phyloP scores from a whole-genome alignment of 331 rosid genomes.

The Pyracantha coccinea region DNA sequence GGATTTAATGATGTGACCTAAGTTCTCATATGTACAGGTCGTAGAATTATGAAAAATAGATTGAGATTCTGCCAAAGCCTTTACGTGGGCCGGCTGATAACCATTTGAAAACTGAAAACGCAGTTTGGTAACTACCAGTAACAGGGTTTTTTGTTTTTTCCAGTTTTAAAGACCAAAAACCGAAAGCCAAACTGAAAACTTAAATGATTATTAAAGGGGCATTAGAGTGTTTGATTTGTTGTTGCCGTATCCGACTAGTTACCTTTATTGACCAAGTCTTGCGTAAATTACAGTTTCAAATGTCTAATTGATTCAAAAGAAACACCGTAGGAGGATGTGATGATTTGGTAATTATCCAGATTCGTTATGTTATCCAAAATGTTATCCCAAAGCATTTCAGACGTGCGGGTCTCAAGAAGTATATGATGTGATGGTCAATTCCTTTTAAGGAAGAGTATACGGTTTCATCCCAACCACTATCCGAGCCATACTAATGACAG shows the following conservation, averaged over 20 bases:
- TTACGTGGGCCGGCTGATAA: too few species aligned
- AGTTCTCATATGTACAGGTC: neutral
- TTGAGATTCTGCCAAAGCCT: neutral
- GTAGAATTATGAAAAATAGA: neutral
- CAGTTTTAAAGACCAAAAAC: too few species aligned
- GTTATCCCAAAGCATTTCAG: neutral
- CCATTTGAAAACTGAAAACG: too few species aligned
- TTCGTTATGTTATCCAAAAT: neutral
- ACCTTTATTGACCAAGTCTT: neutral
- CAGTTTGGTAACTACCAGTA: too few species aligned
- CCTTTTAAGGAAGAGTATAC: neutral
- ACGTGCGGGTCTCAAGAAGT: neutral
- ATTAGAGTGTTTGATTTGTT: neutral
- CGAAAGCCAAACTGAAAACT: too few species aligned
- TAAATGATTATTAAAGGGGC: too few species aligned
- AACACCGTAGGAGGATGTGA: neutral
- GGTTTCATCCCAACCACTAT: neutral
- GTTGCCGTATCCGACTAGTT: neutral
- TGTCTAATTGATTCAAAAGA: neutral
- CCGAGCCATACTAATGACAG: neutral
- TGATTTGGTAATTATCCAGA: neutral
- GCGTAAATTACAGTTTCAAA: neutral
- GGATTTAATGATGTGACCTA: neutral
- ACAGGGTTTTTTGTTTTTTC: too few species aligned
- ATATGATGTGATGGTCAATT: neutral